Conservation (phyloP, 176 grass and related monocot species). For the Bonia amplexicaulis region DNA sequence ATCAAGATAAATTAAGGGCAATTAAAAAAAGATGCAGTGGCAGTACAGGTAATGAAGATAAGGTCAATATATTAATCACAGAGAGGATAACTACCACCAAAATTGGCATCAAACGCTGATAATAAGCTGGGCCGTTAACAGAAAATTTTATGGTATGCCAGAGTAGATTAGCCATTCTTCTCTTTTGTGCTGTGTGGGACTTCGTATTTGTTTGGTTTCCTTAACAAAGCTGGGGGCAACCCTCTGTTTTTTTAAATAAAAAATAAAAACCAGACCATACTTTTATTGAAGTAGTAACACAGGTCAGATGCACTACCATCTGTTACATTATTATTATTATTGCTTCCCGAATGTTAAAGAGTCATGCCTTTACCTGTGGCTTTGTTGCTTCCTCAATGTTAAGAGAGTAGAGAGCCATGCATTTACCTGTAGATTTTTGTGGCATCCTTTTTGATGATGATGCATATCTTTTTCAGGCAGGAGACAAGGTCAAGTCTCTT, state of each 20-base stretch:
- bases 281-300: neutral
- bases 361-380: too few species aligned
- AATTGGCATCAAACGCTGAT: neutral
- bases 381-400: neutral
- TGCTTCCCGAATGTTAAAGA: too few species aligned
- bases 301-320: neutral
- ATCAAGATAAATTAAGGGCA: neutral
- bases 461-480: constrained; percentile 35
- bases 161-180: neutral
- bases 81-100: neutral
- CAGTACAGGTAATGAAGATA: neutral
- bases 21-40: neutral
- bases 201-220: neutral
- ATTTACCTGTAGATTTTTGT: neutral
- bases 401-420: neutral
- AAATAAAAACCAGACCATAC: neutral
- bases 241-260: neutral
- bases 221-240: neutral
- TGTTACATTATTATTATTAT: neutral
- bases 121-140: neutral
- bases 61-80: neutral
- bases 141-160: neutral
- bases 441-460: neutral
- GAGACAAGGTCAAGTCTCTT: constrained; percentile 51
- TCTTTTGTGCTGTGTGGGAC: neutral